phyloP scores from a whole-genome alignment of 176 grass and related monocot species.

The Oryza officinalis region DNA sequence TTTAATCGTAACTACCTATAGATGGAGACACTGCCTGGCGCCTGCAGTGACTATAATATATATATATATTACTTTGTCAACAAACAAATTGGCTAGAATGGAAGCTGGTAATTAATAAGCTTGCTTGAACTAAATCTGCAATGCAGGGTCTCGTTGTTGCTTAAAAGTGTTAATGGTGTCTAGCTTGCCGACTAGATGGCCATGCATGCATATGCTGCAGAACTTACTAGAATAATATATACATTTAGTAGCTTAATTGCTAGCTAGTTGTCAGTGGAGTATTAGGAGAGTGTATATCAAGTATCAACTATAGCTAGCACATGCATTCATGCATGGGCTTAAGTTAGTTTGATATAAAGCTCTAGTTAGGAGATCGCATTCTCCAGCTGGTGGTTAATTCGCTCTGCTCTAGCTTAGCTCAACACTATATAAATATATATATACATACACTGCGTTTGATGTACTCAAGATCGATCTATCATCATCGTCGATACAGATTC shows the following conservation, averaged over 20 bases:
- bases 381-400: neutral
- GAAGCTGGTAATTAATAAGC: neutral
- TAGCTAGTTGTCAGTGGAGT: too few species aligned
- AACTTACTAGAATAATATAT: too few species aligned
- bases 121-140: neutral
- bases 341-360: neutral
- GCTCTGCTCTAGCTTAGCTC: neutral
- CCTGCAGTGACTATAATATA: neutral
- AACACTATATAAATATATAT: neutral
- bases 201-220: neutral
- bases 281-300: too few species aligned
- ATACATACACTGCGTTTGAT: too few species aligned
- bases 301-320: too few species aligned
- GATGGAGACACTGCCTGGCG: neutral
- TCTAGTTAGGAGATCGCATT: neutral
- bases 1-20: neutral
- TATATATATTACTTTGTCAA: neutral
- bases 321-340: neutral
- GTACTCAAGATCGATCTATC: too few species aligned
- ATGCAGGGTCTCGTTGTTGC: neutral
- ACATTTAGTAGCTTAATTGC: too few species aligned
- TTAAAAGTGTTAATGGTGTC: neutral
- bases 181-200: neutral
- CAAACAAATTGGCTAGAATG: neutral
- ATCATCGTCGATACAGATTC: neutral